Base-by-base conservation (phyloP, 441 rosid genomes). In the Croton setiger region DNA sequence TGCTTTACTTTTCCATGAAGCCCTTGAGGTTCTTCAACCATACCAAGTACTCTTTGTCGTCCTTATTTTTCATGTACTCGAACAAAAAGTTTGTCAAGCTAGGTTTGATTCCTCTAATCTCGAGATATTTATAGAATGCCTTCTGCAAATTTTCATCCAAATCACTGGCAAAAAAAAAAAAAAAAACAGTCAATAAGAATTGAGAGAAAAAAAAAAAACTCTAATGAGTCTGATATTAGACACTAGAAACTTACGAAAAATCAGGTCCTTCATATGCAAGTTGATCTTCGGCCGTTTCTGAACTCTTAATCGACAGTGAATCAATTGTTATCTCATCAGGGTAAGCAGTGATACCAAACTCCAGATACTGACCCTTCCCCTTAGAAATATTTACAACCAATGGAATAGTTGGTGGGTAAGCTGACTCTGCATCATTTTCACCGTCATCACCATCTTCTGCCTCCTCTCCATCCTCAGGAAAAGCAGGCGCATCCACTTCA, bases 71-170 rank as follows among this genome's bases (percentile, higher is more conserved):
- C 84, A 82, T 82, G 73, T 88, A 87, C 68, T 75, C 87, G 0
- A 79, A 76, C 80, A 90, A 64, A 80, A 84, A 83, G 81, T 77
- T 82, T 10, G 87, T 79, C 35, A 78, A 81, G 82, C 85, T 83
- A 17, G 96, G 80, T 64, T 81, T 86, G 80, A 93, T 87, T 64
- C 98, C 98, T 75, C 97, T 84, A 41, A 83, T 79, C 78, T 86
- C 97, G 2, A 93, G 76, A 74, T 83, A 90, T 78, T 84, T 86
- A 61, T 81, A 79, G 76, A 93, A 88, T 53, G 88, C 90, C 78
- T 86, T 88, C 82, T 87, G 92, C 82, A 92, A 69, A 70, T 87
- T 87, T 81, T 86, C 93, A 72, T 87, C 96, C 86, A 90, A 81
- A 74, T 87, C 93, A 15, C 97, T 88, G 82, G 27, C 63, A 65